These are phyloP conservation scores for Geotrichum bryndzae DNA, from an alignment of 1,139 yeast genomes.

Conservation along the genomic window DNA sequence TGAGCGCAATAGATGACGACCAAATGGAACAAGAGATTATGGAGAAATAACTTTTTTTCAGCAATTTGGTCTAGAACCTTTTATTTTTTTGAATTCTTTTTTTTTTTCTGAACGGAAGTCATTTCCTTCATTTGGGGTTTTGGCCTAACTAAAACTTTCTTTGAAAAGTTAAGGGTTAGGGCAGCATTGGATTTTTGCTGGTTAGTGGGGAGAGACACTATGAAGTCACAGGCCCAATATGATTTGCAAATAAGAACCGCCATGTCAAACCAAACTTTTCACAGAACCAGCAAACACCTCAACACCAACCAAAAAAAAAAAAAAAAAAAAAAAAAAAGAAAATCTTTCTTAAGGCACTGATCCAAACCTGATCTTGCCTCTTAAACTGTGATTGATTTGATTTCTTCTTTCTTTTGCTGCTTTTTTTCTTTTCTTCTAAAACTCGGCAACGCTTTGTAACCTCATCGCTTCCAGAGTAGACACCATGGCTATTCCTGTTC, in stretches of 20 bases:
- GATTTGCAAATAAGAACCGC: no score
- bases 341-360: no score
- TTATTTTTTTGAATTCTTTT: no score
- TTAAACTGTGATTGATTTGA: neutral
- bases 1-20: neutral
- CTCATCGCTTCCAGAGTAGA: neutral
- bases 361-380: no score
- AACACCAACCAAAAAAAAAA: neutral
- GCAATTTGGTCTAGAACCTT: neutral
- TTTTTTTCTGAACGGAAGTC: neutral
- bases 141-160: no score
- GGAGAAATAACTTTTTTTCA: neutral
- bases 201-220: neutral
- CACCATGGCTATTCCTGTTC: slow-evolving; percentile 21
- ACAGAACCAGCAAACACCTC: neutral
- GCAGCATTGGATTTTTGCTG: neutral
- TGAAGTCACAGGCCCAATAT: no score
- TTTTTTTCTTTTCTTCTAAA: neutral
- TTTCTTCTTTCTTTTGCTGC: neutral
- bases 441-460: neutral
- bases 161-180: neutral
- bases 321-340: neutral
- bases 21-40: neutral
- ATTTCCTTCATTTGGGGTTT: neutral
- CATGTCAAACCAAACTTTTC: no score